Evolutionary conservation across 495 filamentous ascomycete species (phyloP), one percentile per base, ranked within the genome.

Genomic region (Mytilinidion resinicola): DNA sequence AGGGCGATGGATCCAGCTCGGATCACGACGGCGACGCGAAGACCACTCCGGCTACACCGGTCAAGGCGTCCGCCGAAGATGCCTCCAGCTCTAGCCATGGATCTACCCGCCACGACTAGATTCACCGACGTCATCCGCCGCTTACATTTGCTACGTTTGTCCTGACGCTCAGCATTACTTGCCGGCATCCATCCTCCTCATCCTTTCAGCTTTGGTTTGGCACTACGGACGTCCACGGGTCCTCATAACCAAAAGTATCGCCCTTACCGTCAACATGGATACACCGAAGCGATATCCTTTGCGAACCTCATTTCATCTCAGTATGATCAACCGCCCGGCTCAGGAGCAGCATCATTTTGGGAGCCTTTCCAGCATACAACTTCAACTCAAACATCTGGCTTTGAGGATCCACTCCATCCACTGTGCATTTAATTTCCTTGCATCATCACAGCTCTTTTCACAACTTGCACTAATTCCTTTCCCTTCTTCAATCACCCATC

Each of bases 41-140:
- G 51, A 60, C 63, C n/a, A 62, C 55, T n/a, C 63, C 63, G 17
- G 51, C 59, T 8, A 66, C 63, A 17, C 63, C 63, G 1, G 59
- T 62, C 51, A 66, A 66, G 42, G 36, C 41, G 8, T 25, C 46
- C 9, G 56, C 58, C 17, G 56, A 55, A 1, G 20, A 25, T 15
- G 15, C 55, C 35, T 46, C 35, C 33, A 59, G 59, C 15, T 56
- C 63, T 19, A 57, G 42, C 56, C 59, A 48, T 15, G 39, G 14
- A 11, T 59, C 54, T 11, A 46, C 21, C 48, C 43, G 50, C 8
- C 47, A 48, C n/a, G 57, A 61, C 12, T 61, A 53, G 46, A 30
- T 3, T 25, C 12, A 49, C 17, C 17, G 14, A 49, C 15, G 4
- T 12, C 46, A 9, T 25, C 46, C 17, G 33, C 33, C 33, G 46